These are phyloP conservation scores for Podaxis mareebaensis DNA, from an alignment of 768 basidiomycete species.

Conservation along the genomic window DNA sequence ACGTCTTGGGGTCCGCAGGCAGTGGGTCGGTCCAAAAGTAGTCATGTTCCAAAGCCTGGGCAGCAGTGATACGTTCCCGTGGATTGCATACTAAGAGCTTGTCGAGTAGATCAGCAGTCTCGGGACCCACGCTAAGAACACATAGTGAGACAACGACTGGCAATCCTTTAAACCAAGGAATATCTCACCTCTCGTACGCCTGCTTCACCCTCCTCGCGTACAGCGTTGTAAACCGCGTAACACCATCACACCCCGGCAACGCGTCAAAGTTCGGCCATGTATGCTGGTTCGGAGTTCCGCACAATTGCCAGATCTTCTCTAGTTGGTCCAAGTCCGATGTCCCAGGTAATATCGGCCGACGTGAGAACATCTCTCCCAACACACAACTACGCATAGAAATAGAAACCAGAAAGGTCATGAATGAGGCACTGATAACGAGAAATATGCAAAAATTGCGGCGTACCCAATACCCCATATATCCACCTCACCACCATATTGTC, in stretches of 20 bases:
- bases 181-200: constrained; percentile 59
- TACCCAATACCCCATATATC: constrained; percentile 99
- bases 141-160: constrained; percentile 6
- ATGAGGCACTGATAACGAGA: not conserved
- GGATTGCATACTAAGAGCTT: constrained; percentile 85
- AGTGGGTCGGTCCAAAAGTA: constrained; percentile 94
- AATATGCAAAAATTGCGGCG: constrained; percentile 25
- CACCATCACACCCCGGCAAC: constrained; percentile 78
- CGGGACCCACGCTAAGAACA: constrained; percentile 56
- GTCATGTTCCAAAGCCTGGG: constrained; percentile 85
- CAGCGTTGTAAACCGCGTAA: constrained; percentile 56
- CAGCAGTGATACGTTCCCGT: constrained; percentile 77
- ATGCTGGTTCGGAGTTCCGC: constrained; percentile 84
- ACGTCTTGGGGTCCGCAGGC: constrained; percentile 85
- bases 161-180: not conserved
- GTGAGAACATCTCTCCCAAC: constrained; percentile 94
- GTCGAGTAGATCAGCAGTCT: constrained; percentile 82
- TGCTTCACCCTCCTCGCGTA: constrained; percentile 56
- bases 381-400: constrained; percentile 66
- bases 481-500: constrained; percentile 89
- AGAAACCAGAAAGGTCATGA: not conserved
- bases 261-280: constrained; percentile 78
- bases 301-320: constrained; percentile 85
- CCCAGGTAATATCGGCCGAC: constrained; percentile 85
- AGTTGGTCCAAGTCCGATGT: constrained; percentile 90